phyloP scores from a whole-genome alignment of 73 alveolate genomes.

The Loxodes magnus region DNA sequence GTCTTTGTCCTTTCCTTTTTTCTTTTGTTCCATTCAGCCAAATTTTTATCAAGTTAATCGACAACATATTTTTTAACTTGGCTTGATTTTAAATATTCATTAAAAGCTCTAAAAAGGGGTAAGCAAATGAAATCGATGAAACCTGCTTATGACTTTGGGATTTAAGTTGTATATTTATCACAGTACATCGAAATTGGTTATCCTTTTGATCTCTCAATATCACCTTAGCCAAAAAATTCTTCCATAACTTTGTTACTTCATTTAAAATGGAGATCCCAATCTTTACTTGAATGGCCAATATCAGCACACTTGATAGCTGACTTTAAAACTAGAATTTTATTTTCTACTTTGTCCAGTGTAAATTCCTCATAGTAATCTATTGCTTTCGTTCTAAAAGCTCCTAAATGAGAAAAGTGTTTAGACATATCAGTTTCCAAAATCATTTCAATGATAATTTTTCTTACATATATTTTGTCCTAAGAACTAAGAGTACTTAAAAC shows the following conservation, averaged over 20 bases:
- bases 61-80: too few species aligned
- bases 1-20: too few species aligned
- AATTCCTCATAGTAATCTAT: slow-evolving; percentile 5
- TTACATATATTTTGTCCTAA: slow-evolving; percentile 32
- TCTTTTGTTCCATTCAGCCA: too few species aligned
- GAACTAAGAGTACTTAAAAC: slow-evolving; percentile 8
- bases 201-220: slow-evolving; percentile 65
- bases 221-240: slow-evolving; percentile 84
- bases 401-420: slow-evolving; percentile 52
- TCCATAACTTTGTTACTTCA: slow-evolving; percentile 63
- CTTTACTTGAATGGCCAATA: background rate
- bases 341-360: background rate
- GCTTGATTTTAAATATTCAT: background rate
- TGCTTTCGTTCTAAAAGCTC: slow-evolving; percentile 23
- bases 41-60: too few species aligned
- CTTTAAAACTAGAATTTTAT: background rate
- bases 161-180: slow-evolving; percentile 83
- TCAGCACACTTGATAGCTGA: background rate
- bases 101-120: slow-evolving; percentile 45
- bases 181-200: slow-evolving; percentile 65
- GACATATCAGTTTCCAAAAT: slow-evolving; percentile 76
- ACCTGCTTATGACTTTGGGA: slow-evolving; percentile 77
- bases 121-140: slow-evolving; percentile 78
- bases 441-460: slow-evolving; percentile 48
- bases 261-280: slow-evolving; percentile 17